phyloP scores from a whole-genome alignment of 306 rosid genomes.

The Mimosa pudica region DNA sequence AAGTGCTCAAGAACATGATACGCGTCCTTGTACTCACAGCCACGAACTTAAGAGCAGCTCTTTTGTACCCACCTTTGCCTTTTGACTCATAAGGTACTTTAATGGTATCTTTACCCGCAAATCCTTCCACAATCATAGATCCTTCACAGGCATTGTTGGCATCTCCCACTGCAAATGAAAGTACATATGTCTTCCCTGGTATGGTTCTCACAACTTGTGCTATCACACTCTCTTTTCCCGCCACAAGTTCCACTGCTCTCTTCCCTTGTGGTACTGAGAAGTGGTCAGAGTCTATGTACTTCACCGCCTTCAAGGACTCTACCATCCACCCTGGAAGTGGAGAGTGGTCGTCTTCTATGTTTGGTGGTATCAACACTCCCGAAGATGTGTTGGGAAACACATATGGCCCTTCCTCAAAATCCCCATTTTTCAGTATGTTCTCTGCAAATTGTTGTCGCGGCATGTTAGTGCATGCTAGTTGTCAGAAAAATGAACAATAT shows the following conservation, averaged over 20 bases:
- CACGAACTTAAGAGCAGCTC: slow-evolving; percentile 54
- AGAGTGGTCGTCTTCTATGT: slow-evolving; percentile 78
- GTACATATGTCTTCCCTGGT: slow-evolving; percentile 54
- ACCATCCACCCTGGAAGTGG: slow-evolving; percentile 85
- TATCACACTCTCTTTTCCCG: slow-evolving; percentile 77
- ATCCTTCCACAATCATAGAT: slow-evolving; percentile 69
- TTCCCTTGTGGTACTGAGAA: slow-evolving; percentile 64
- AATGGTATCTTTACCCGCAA: slow-evolving; percentile 54
- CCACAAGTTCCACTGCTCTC: slow-evolving; percentile 73
- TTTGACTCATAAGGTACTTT: slow-evolving; percentile 69
- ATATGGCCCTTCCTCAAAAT: slow-evolving; percentile 70
- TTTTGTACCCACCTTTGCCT: slow-evolving; percentile 74
- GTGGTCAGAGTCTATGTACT: slow-evolving; percentile 67
- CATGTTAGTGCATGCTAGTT: neutral
- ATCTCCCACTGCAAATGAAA: slow-evolving; percentile 65
- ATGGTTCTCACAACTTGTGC: slow-evolving; percentile 66
- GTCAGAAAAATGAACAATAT: neutral
- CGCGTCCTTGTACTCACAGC: slow-evolving; percentile 53
- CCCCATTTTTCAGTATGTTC: slow-evolving; percentile 61
- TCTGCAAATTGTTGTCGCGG: slow-evolving; percentile 31
- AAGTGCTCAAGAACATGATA: slow-evolving; percentile 65
- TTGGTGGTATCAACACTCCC: slow-evolving; percentile 79
- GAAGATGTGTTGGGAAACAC: slow-evolving; percentile 62
- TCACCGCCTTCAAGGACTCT: slow-evolving; percentile 77
- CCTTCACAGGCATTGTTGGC: slow-evolving; percentile 75